phyloP scores from a whole-genome alignment of 257 asterid species.

The Thymus quinquecostatus region DNA sequence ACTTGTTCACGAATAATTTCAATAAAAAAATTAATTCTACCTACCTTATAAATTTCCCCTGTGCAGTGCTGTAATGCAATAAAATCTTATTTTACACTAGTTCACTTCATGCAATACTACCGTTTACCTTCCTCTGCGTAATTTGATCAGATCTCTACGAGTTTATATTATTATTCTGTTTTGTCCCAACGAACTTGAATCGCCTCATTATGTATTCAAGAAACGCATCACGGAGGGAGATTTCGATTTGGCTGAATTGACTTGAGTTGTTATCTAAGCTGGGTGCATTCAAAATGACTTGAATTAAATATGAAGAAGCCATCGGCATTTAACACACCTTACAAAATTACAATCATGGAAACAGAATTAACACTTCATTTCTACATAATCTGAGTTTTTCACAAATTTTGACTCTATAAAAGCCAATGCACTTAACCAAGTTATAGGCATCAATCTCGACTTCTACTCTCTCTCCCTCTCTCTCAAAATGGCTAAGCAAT shows the following conservation, averaged over 20 bases:
- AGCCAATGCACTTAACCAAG: background rate
- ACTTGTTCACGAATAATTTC: no score
- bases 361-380: background rate
- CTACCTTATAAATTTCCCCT: background rate
- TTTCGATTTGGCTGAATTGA: background rate
- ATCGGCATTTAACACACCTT: background rate
- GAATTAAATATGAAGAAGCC: background rate
- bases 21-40: background rate
- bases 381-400: background rate
- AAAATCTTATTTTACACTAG: no score
- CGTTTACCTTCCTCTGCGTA: no score
- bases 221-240: no score
- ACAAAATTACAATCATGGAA: background rate
- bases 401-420: background rate
- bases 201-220: no score
- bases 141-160: no score
- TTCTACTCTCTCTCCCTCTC: background rate
- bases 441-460: background rate
- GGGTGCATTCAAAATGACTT: background rate
- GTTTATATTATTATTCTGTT: no score
- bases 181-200: no score
- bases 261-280: background rate
- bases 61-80: no score
- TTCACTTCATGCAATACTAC: no score
- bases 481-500: conserved; percentile 6